Conservation (phyloP, 1,284 basidiomycete species). For the Neonothopanus nambi region DNA sequence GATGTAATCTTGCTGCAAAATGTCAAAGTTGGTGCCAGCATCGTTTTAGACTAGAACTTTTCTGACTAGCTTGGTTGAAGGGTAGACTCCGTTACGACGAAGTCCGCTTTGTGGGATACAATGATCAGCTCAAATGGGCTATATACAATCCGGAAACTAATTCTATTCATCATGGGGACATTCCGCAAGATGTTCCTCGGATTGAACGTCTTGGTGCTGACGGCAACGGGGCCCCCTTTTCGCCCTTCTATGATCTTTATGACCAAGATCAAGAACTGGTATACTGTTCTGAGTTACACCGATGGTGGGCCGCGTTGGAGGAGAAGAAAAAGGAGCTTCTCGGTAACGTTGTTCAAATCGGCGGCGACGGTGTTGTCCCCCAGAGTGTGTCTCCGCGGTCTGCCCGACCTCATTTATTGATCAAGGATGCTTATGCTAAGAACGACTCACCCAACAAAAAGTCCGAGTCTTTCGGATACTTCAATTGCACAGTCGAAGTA, state of each 20-base stretch:
- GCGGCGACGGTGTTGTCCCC: conserved; percentile 6
- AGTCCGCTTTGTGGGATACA: conserved; percentile 40
- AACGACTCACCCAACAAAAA: too few relatives aligned
- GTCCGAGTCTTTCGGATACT: conserved; percentile 48
- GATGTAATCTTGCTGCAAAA: conserved; percentile 46
- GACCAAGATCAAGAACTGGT: conserved; percentile 24
- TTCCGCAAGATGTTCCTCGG: conserved; percentile 25
- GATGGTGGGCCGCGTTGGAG: conserved; percentile 56
- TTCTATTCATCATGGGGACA: conserved; percentile 32
- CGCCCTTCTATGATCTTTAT: conserved; percentile 35
- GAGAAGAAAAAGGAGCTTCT: conserved; percentile 23
- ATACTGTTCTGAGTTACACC: conserved; percentile 37
- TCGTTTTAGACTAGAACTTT: not conserved
- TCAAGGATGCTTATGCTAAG: conserved; percentile 50
- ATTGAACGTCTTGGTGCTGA: conserved; percentile 14
- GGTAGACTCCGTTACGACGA: conserved; percentile 29
- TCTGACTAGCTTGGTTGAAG: conserved; percentile 24
- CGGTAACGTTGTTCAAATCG: conserved; percentile 17
- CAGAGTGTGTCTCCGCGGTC: conserved; percentile 11
- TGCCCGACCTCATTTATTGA: conserved; percentile 45
- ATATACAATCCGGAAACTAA: conserved; percentile 31
- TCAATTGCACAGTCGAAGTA: conserved; percentile 71
- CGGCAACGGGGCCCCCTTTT: conserved; percentile 24
- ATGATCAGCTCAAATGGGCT: conserved; percentile 41
- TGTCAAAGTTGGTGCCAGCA: conserved; percentile 33